Evolutionary conservation across 2,329 filamentous ascomycete genomes (phyloP).

Genomic region (Orbilia quercus): DNA sequence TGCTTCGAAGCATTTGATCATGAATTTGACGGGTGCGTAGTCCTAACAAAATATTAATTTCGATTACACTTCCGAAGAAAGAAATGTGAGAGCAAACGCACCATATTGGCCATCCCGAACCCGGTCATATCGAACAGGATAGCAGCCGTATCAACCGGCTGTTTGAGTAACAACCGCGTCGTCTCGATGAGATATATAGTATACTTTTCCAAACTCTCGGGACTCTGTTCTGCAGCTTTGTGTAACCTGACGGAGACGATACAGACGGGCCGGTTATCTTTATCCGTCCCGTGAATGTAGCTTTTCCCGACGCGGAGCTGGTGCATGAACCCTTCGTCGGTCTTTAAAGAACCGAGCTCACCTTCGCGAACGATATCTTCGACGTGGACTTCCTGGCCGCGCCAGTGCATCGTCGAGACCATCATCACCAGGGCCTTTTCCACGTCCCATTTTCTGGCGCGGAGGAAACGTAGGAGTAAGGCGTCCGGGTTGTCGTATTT

Average conservation of each 20-base stretch:
- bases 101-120: conserved; percentile 95
- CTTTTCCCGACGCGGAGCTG: conserved; percentile 93
- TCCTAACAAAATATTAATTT: conserved; percentile 69
- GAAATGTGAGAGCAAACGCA: too few relatives aligned
- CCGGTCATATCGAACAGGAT: conserved; percentile 96
- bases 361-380: conserved; percentile 84
- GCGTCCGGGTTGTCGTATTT: conserved; percentile 96
- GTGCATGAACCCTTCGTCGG: conserved; percentile 75
- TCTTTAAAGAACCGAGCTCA: conserved; percentile 74
- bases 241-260: conserved; percentile 86
- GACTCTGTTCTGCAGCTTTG: conserved; percentile 81
- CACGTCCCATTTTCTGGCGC: conserved; percentile 95
- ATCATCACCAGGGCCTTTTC: conserved; percentile 94
- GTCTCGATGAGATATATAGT: conserved; percentile 97
- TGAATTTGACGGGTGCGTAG: conserved; percentile 96
- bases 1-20: conserved; percentile 99
- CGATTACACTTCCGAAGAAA: too few relatives aligned
- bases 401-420: conserved; percentile 93
- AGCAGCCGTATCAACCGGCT: conserved; percentile 89
- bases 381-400: conserved; percentile 83
- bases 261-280: conserved; percentile 84
- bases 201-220: conserved; percentile 83
- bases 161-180: conserved; percentile 80
- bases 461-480: conserved; percentile 80
- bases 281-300: conserved; percentile 88